Percentiles rank a stretch among this genome's conserved stretches.
Evolutionary conservation across 2,329 filamentous ascomycete species (phyloP).

Genomic region (Phaeoacremonium minimum): DNA sequence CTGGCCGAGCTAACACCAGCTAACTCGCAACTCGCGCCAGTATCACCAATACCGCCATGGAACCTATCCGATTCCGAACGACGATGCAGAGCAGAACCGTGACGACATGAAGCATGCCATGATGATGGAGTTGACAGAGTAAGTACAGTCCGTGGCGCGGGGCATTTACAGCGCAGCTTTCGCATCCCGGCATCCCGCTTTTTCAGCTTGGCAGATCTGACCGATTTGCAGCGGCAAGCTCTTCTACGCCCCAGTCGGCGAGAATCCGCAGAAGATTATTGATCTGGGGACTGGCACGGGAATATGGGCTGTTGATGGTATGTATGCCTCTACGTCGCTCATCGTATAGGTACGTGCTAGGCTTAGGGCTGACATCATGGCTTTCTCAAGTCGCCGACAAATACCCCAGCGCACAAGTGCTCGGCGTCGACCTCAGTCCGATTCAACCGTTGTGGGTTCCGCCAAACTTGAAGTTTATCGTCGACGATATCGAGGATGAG

Average conservation of each 20-base stretch:
- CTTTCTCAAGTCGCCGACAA: conserved; percentile 5
- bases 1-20: too few species aligned
- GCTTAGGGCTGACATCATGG: neutral
- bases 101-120: conserved; percentile 32
- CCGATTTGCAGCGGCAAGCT: neutral
- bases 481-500: conserved; percentile 48
- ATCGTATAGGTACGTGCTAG: neutral
- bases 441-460: conserved; percentile 18
- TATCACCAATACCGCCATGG: neutral
- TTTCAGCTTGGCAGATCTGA: too few species aligned
- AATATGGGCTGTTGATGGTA: neutral
- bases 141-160: too few species aligned
- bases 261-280: neutral
- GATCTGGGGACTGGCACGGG: neutral
- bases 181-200: neutral
- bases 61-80: conserved; percentile 30
- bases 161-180: too few species aligned
- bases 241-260: neutral
- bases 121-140: neutral
- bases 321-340: too few species aligned
- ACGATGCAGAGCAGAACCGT: conserved; percentile 33
- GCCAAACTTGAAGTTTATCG: conserved; percentile 29
- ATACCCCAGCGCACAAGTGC: conserved; percentile 10
- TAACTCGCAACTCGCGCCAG: neutral
- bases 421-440: conserved; percentile 16